Base-by-base conservation (phyloP, 345 rosid genomes). In the Geranium brycei region DNA sequence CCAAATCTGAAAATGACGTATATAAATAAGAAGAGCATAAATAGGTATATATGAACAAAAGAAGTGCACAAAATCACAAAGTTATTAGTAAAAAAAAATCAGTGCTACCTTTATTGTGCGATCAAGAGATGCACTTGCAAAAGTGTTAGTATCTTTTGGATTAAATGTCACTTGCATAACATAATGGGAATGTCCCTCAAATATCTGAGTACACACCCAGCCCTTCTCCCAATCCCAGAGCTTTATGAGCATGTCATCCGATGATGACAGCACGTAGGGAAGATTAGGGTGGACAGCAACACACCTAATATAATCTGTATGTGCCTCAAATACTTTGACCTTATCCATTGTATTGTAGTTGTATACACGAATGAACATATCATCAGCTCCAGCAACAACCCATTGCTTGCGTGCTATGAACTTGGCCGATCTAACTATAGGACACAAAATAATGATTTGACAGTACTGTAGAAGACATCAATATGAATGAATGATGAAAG, bases 141-240 rank as follows among this genome's bases (percentile, higher is more conserved):
- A 87, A 70, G 87, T 77, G 56, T 84, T 81, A 60, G 85, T 80
- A 66, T 84, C 87, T 70, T 84, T 82, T 0, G 89, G 92, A 63
- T 86, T 84, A 77, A 86, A 80, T 28, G 89, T 82, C 41, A 82
- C 87, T 73, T 86, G 87, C 89, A 87, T 87, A 17, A 87, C 92
- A 75, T 87, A 87, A 73, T 87, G 90, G 19, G 82, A 79, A 69
- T 87, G 93, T 1, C 93, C 93, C 75, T 81, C 88, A 64, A 87
- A 87, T 61, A 87, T 80, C 68, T 73, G 84, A 62, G 78, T 72
- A 68, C 93, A 87, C 19, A 71, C 62, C 89, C 89, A 87, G 41
- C 80, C 87, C 67, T 87, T 87, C 71, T 82, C 90, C 93, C 90
- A 84, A 56, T 87, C 89, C 93, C 93, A 87, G 64, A 84, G 85